A percentile compares a stretch with the other conserved stretches of the same genome.
phyloP scores from a whole-genome alignment of 202 grass and related monocot species.

The Zizania palustris region DNA sequence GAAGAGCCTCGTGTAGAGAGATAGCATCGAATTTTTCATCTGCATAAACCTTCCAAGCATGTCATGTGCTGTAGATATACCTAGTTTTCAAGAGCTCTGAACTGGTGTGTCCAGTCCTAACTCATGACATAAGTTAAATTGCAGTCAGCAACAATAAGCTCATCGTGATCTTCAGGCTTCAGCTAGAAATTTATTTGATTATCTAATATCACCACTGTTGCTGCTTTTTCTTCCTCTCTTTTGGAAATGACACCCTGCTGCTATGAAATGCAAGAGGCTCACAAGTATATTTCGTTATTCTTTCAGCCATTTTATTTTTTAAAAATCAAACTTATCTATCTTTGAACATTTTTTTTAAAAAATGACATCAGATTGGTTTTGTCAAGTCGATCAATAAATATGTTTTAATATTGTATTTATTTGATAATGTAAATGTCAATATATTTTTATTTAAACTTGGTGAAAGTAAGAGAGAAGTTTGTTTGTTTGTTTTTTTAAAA shows the following conservation, averaged over 20 bases:
- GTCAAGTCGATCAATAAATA: too few species aligned
- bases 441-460: too few species aligned
- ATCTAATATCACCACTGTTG: too few species aligned
- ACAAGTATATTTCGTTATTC: neutral
- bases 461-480: too few species aligned
- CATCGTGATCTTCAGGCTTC: neutral
- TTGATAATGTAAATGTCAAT: too few species aligned
- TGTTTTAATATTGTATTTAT: too few species aligned
- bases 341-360: too few species aligned
- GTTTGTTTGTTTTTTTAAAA: too few species aligned
- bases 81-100: conserved; percentile 44
- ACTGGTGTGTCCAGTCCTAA: conserved; percentile 45
- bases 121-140: conserved; percentile 38
- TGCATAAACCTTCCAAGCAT: conserved; percentile 35
- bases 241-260: neutral
- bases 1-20: conserved; percentile 63
- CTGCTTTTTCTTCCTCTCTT: neutral
- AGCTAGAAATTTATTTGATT: neutral
- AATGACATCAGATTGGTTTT: too few species aligned
- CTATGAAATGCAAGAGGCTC: neutral
- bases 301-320: too few species aligned
- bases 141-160: conserved; percentile 7
- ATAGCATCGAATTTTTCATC: conserved; percentile 32
- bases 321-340: too few species aligned
- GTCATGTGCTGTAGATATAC: conserved; percentile 51